Evolutionary conservation across 345 rosid species (phyloP), one percentile per base, ranked within the genome.

Genomic region (Xanthoceras sorbifolium): DNA sequence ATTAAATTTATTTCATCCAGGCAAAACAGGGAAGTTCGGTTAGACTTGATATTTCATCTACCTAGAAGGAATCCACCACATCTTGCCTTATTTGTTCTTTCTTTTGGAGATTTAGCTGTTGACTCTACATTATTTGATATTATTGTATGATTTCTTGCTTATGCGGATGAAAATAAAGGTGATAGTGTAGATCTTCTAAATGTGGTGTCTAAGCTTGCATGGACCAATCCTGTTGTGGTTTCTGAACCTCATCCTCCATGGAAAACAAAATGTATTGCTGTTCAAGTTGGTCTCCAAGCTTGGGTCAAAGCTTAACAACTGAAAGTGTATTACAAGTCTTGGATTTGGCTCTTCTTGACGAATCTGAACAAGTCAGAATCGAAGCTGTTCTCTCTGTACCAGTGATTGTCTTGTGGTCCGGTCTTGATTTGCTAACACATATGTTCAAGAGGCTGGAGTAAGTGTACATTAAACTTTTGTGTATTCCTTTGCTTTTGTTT

Each of bases 341-440:
- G 79, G 94, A 88, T 78, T 74, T 83, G 77, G 90, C 94, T 76
- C 88, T 90, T 81, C 77, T 71, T 62, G 98, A 93, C 87, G 88
- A 89, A 78, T 87, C 82, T 75, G 97, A 92, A 76, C 93, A 92
- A 78, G 97, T 93, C 78, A 87, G 93, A 82, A 85, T 78, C 82
- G 93, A 90, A 77, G 91, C 93, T 80, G 78, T 89, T 69, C 72
- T 89, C 76, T 89, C 92, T 60, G 86, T 95, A 90, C 92, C 96
- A 48, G 81, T 90, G 64, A 80, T 83, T 71, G 92, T 85, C 73
- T 61, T 87, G 52, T 90, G 89, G 87, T 92, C 85, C 80, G 91
- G 90, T 79, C 81, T 80, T 81, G 87, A 72, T 75, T 73, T 84
- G 54, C 86, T 92, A 67, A 73, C 80, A 73, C 80, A 86, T 66